phyloP scores from a whole-genome alignment of 495 filamentous ascomycete species.

The Penicillium antarcticum region DNA sequence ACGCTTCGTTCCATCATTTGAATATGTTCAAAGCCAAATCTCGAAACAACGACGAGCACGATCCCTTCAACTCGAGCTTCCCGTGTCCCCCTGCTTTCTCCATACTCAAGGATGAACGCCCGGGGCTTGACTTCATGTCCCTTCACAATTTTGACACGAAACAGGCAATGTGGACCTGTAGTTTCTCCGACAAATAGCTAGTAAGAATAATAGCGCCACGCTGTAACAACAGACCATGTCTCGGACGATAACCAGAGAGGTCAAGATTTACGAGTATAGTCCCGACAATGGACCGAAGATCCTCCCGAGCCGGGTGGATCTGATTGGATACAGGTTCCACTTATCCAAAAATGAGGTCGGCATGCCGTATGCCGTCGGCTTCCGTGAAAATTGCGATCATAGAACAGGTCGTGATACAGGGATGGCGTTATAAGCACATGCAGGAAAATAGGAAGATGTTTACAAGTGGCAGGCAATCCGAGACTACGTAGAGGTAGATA shows the following conservation, averaged over 20 bases:
- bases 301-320: conserved; percentile 9
- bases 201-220: conserved; percentile 4
- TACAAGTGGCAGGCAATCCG: too few species aligned
- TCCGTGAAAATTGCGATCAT: too few species aligned
- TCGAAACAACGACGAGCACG: too few species aligned
- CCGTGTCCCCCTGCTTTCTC: neutral
- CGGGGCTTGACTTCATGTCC: neutral
- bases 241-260: conserved; percentile 12
- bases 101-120: neutral
- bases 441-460: too few species aligned
- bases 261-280: conserved; percentile 3
- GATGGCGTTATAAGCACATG: too few species aligned
- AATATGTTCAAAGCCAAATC: too few species aligned
- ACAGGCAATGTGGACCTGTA: conserved; percentile 11
- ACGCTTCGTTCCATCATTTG: neutral
- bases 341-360: neutral
- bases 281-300: conserved; percentile 20
- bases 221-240: neutral
- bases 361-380: conserved; percentile 7
- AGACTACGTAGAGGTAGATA: too few species aligned
- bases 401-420: too few species aligned
- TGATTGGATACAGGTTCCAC: neutral
- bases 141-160: conserved; percentile 1
- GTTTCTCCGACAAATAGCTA: conserved; percentile 11
- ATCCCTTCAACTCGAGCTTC: neutral